A percentile compares a stretch with the other conserved stretches of the same genome.
Evolutionary conservation across 2,329 filamentous ascomycete genomes (phyloP).

Genomic region (Colletotrichum musae): DNA sequence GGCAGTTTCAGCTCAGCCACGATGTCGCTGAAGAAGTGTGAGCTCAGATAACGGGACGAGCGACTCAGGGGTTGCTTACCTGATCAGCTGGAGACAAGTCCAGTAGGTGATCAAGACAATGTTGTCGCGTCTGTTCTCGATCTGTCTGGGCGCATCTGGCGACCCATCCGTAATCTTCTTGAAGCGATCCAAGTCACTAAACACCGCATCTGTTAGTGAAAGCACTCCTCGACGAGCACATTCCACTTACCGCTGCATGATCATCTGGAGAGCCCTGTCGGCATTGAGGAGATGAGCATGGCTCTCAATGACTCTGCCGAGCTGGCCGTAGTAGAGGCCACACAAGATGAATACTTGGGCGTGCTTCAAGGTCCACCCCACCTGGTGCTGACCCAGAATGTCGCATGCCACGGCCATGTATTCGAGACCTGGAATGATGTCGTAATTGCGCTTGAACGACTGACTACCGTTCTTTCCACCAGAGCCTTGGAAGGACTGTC

Average conservation of each 20-base stretch:
- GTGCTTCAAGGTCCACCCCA: slow-evolving; percentile 84
- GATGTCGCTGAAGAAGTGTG: slow-evolving; percentile 76
- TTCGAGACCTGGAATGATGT: slow-evolving; percentile 88
- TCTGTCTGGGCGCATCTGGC: slow-evolving; percentile 51
- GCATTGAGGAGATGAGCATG: slow-evolving; percentile 74
- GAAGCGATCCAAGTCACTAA: slow-evolving; percentile 65
- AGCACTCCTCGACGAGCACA: too few species aligned
- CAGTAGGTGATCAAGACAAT: slow-evolving; percentile 85
- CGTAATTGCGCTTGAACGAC: slow-evolving; percentile 74
- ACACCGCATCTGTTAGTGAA: slow-evolving; percentile 1
- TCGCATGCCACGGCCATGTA: slow-evolving; percentile 91
- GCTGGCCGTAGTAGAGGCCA: slow-evolving; percentile 89
- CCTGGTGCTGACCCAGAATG: slow-evolving; percentile 86
- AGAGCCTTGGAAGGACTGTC: slow-evolving; percentile 65
- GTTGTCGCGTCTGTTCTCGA: slow-evolving; percentile 69
- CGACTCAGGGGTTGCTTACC: slow-evolving; percentile 61
- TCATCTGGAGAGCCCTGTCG: slow-evolving; percentile 74
- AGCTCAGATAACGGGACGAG: slow-evolving; percentile 18
- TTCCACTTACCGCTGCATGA: slow-evolving; percentile 79
- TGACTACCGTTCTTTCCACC: slow-evolving; percentile 29
- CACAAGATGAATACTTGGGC: slow-evolving; percentile 89
- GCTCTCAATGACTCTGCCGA: slow-evolving; percentile 89
- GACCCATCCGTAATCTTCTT: slow-evolving; percentile 50
- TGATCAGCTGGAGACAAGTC: slow-evolving; percentile 95
- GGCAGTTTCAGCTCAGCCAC: slow-evolving; percentile 84